Base-by-base conservation (phyloP, 2,329 filamentous ascomycete genomes). In the Ophiosphaerella herpotricha region DNA sequence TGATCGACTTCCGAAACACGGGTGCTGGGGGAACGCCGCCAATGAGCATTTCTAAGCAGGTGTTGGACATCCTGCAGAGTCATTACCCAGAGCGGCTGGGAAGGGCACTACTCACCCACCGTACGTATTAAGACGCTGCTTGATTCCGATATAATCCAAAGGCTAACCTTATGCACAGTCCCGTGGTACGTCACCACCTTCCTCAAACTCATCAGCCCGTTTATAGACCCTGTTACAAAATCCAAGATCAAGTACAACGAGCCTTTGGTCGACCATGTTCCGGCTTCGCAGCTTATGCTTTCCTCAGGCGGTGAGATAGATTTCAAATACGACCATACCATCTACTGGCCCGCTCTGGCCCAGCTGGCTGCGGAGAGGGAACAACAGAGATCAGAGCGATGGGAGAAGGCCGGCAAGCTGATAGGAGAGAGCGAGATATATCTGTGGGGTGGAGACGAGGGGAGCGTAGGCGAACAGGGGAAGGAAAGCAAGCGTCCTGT, bases 221-320 rank as follows among this genome's bases (percentile, higher is more conserved):
- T 99, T 76, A 96, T 99, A 76, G 94, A 99, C 74, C 94, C 94
- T 7, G 78, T 92, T 64, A 99, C 94, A 8, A 86, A 89, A 50
- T 86, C 94, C 68, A 99, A 99, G 80, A 86, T 99, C 78, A 95
- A 94, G 78, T 97, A 96, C 82, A 97, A 97, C 79, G 91, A 96
- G 73, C 89, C 95, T 69, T 86, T 96, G 78, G 82, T 82, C 61
- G 80, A 89, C 60, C 91, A 91, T 71, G 88, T 99, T 16, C 91
- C 91, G 5, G 75, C 85, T 7, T 81, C 87, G 64, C 93, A 97
- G 72, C 83, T 99, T 45, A 89, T 91, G 86, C 87, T 85, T 64
- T 81, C 86, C 49, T 86, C 89, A 64, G 86, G 87, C 40, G 93
- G 94, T 50, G 83, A 90, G 42, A 83, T 96, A 54, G 83, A 92